Evolutionary conservation across 2,329 filamentous ascomycete species (phyloP).

Genomic region (Monilinia fructicola): DNA sequence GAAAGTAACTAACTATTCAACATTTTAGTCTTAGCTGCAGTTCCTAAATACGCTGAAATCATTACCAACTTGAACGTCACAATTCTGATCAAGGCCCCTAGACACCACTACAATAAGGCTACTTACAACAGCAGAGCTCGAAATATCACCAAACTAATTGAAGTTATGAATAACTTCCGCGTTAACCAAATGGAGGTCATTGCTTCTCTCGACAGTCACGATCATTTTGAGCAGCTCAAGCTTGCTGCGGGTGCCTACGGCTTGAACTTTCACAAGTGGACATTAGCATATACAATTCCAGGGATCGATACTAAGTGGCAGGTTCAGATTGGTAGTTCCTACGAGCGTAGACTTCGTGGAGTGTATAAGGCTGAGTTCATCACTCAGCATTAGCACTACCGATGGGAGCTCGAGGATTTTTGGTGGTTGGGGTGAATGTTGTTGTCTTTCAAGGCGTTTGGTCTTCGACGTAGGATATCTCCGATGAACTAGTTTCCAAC

Average conservation of each 20-base stretch:
- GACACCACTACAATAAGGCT: background rate
- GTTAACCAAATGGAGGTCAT: background rate
- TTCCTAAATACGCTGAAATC: background rate
- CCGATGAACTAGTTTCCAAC: too few relatives aligned
- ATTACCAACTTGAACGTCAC: background rate
- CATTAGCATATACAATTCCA: background rate
- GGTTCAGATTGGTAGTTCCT: background rate
- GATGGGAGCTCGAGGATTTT: background rate
- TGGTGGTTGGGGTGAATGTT: background rate
- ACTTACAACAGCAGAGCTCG: background rate
- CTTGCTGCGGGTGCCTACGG: background rate
- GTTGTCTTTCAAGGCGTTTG: background rate
- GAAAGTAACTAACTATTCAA: background rate
- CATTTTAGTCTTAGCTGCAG: background rate
- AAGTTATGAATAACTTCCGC: background rate
- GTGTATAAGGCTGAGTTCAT: background rate
- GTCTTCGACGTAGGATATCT: too few relatives aligned
- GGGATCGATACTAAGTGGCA: background rate
- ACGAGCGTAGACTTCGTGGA: background rate
- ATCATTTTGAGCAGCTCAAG: background rate
- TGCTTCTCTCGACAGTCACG: background rate
- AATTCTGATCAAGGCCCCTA: background rate
- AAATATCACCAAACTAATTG: background rate
- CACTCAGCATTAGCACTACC: background rate
- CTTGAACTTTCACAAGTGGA: background rate